Conservation (phyloP, 345 rosid species). For the sweet orange (Citrus sinensis) region DVS_A1.0 CM039163.1:45269001-45269500, state of each 20-base stretch:
- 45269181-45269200: background rate
- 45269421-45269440: background rate
- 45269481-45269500: no score
- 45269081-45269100: constrained; percentile 34
- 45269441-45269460: background rate
- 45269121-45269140: background rate
- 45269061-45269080: constrained; percentile 30
- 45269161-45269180: background rate
- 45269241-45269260: no score
- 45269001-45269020: background rate
- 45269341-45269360: background rate
- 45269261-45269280: no score
- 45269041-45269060: constrained; percentile 32
- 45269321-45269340: background rate
- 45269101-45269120: constrained; percentile 25
- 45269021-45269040: constrained; percentile 42
- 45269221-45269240: no score
- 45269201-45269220: background rate
- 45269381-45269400: background rate
- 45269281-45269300: no score
- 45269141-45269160: background rate
- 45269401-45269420: no score
- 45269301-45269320: no score
- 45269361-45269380: background rate
- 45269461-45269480: background rate